Evolutionary conservation across 768 basidiomycete species (phyloP).

Genomic region (Macrocybe gigantea): DNA sequence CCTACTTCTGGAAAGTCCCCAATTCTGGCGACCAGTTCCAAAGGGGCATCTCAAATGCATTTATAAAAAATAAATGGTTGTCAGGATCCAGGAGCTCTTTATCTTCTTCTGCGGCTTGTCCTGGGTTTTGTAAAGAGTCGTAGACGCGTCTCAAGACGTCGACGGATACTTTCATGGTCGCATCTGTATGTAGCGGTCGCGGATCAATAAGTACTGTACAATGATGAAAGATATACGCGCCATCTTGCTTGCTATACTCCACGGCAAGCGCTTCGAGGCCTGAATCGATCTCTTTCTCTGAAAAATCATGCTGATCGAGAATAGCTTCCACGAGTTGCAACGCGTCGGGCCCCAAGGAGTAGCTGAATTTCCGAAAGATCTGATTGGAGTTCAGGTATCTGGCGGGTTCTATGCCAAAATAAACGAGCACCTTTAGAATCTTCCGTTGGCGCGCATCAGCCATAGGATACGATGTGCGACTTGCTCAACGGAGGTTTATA

Average conservation of each 20-base stretch:
- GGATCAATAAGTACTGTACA: background rate
- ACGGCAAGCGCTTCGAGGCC: conserved; percentile 78
- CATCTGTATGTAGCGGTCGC: conserved; percentile 39
- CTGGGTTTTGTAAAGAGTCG: conserved; percentile 65
- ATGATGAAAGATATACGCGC: conserved; percentile 26
- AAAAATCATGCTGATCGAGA: conserved; percentile 64
- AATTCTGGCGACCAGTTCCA: conserved; percentile 88
- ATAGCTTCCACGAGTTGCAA: conserved; percentile 68
- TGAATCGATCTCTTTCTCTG: conserved; percentile 61
- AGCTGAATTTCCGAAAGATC: conserved; percentile 87
- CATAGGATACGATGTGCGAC: conserved; percentile 19
- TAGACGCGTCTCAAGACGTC: conserved; percentile 68
- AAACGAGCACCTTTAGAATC: conserved; percentile 37
- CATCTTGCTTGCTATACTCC: conserved; percentile 89
- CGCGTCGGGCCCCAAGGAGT: conserved; percentile 78
- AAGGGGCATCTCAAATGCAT: conserved; percentile 93
- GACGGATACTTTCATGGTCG: conserved; percentile 75
- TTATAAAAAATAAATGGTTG: conserved; percentile 74
- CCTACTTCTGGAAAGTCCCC: conserved; percentile 84
- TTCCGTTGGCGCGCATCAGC: conserved; percentile 40
- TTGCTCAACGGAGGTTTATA: background rate
- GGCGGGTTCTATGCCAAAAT: background rate
- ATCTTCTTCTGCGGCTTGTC: conserved; percentile 40
- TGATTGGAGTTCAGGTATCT: conserved; percentile 17
- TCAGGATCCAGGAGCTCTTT: conserved; percentile 73